Base-by-base conservation (phyloP, 768 basidiomycete genomes). In the Filobasidium floriforme region DNA sequence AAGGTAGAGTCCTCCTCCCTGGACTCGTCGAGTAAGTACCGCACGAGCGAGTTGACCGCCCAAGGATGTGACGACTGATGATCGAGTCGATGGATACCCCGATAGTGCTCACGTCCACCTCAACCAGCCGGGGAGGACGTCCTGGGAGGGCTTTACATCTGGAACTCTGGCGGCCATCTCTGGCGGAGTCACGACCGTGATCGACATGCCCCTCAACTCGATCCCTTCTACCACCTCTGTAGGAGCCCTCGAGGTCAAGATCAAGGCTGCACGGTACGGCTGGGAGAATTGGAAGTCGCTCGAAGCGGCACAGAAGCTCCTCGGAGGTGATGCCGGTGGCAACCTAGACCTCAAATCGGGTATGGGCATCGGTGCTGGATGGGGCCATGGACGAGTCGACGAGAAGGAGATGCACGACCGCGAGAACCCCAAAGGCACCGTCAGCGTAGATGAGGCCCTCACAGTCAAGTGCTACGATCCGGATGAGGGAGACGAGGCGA, bases 201-300 rank as follows among this genome's bases (percentile, higher is more conserved):
- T 97, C 40, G 96, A 98, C 80, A 99, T 98, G 94, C 96, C 94
- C 1, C 82, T 99, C 63, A 97, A 99, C 78, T 94, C 92, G 1
- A 89, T 98, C 62, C 94, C 94, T 0, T 92, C 96, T 0, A 97
- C 96, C 0, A 93, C 91, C 1, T 92, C 90, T 0, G 83, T 91
- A 9, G 80, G 80, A 6, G 86, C 94, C 73, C 82, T 98, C 10
- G 79, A 85, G 55, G 72, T 80, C 29, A 98, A 98, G 81, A 83
- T 85, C 6, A 74, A 76, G 12, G 89, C 87, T 0, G 90, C 94
- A 1, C 72, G 77, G 59, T 66, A 61, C 24, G 85, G 85, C 1
- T 87, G 92, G 73, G 64, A 65, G 40, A 65, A 60, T 41, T 65
- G 64, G 64, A 14, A 59, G 29, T 65, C 64, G 1, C 46, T 65